Evolutionary conservation across 2,329 filamentous ascomycete genomes (phyloP).

Genomic region (Diplodia mutila): DNA sequence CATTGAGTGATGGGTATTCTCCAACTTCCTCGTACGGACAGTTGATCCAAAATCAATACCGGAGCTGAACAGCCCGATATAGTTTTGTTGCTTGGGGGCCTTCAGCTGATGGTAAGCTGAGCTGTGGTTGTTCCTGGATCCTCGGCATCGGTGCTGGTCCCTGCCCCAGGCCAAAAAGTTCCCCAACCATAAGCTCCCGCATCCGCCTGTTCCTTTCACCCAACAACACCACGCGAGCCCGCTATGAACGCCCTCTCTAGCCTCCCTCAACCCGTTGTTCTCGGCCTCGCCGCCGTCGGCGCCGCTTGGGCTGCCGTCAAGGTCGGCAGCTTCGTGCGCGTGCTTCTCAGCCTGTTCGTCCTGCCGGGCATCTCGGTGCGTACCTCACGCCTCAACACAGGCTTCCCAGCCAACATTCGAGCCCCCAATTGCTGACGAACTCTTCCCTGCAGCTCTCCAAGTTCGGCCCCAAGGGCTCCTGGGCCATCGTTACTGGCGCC

Average conservation of each 20-base stretch:
- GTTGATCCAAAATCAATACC: neutral
- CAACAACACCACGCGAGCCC: neutral
- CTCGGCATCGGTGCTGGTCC: neutral
- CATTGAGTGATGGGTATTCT: neutral
- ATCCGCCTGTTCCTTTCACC: neutral
- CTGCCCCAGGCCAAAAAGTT: constrained; percentile 25
- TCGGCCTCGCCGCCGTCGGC: constrained; percentile 25
- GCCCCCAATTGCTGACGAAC: neutral
- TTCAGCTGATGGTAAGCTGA: constrained; percentile 1
- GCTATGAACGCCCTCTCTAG: constrained; percentile 19
- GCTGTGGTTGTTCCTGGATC: neutral
- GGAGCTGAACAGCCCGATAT: too few species aligned
- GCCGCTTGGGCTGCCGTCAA: constrained; percentile 31
- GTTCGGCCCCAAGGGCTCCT: constrained; percentile 89
- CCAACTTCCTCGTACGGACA: neutral
- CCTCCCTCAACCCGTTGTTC: constrained; percentile 18
- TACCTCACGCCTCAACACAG: constrained; percentile 19
- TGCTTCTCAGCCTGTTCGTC: constrained; percentile 54
- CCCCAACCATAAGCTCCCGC: constrained; percentile 19
- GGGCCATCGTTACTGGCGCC: constrained; percentile 92
- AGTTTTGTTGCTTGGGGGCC: neutral
- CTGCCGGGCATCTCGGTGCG: constrained; percentile 53
- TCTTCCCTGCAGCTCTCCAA: constrained; percentile 69
- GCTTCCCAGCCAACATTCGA: neutral
- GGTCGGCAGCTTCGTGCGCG: constrained; percentile 51